A percentile compares a stretch with the other conserved stretches of the same genome.
Evolutionary conservation across 2,329 filamentous ascomycete species (phyloP).

Genomic region (Ambrosiella xylebori): DNA sequence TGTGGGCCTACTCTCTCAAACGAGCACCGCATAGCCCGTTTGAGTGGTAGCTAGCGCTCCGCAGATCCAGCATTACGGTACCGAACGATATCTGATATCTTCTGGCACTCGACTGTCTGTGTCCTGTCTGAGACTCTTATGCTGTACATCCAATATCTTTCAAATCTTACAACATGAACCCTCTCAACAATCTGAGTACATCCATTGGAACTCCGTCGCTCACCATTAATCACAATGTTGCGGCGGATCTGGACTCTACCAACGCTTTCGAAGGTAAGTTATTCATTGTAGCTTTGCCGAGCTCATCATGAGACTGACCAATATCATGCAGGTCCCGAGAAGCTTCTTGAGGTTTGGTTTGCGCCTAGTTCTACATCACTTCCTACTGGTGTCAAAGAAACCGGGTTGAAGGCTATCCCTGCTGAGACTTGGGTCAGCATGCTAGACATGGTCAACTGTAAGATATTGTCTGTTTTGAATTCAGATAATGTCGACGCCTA

Average conservation of each 20-base stretch:
- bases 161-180: conserved; percentile 15
- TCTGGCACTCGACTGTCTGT: conserved; percentile 10
- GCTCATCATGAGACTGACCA: background rate
- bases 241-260: conserved; percentile 78
- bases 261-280: conserved; percentile 80
- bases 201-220: conserved; percentile 72
- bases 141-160: conserved; percentile 8
- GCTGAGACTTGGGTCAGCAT: conserved; percentile 84
- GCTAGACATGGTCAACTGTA: conserved; percentile 97
- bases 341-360: conserved; percentile 97
- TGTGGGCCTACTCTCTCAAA: conserved; percentile 98
- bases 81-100: conserved; percentile 6
- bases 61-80: conserved; percentile 36
- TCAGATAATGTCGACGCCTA: conserved; percentile 94
- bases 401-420: conserved; percentile 72
- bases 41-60: conserved; percentile 96
- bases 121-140: conserved; percentile 4
- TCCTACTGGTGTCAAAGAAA: conserved; percentile 49
- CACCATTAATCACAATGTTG: conserved; percentile 93
- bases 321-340: conserved; percentile 56
- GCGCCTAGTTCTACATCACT: conserved; percentile 59
- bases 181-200: conserved; percentile 23
- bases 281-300: background rate
- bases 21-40: conserved; percentile 89
- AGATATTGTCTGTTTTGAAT: conserved; percentile 84